phyloP scores from a whole-genome alignment of 2,329 filamentous ascomycete genomes.

The Lecanicillium sp. region DNA sequence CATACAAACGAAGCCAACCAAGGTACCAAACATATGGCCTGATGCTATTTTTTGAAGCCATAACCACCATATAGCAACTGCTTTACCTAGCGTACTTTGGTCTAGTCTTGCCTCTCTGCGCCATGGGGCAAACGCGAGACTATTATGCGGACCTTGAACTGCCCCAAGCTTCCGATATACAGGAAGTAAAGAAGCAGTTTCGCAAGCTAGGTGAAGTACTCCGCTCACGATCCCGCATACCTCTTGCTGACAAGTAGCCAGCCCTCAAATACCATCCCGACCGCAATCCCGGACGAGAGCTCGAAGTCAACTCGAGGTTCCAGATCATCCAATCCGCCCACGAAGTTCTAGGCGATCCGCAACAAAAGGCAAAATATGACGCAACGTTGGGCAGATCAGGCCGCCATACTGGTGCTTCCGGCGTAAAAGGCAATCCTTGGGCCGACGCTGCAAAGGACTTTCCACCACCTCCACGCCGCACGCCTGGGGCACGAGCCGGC shows the following conservation, averaged over 20 bases:
- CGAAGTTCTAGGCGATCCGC: constrained; percentile 55
- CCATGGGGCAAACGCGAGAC: constrained; percentile 47
- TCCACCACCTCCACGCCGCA: constrained; percentile 39
- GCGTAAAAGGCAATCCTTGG: constrained; percentile 51
- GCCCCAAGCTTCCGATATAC: constrained; percentile 54
- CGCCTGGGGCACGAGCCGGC: constrained; percentile 18
- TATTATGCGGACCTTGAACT: constrained; percentile 83
- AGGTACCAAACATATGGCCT: not conserved
- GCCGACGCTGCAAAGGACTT: constrained; percentile 39
- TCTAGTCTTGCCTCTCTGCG: not conserved
- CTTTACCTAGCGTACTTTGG: not conserved
- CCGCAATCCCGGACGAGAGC: constrained; percentile 75
- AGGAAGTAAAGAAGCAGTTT: constrained; percentile 81
- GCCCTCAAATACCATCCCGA: constrained; percentile 84
- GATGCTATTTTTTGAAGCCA: not conserved
- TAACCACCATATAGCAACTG: too few relatives aligned
- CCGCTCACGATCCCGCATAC: not conserved
- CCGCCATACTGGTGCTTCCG: constrained; percentile 40
- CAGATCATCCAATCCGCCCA: constrained; percentile 81
- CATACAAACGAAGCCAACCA: too few relatives aligned
- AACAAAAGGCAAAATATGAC: constrained; percentile 45
- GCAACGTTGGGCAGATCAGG: constrained; percentile 28
- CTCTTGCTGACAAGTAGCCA: constrained; percentile 27
- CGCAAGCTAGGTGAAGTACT: constrained; percentile 60
- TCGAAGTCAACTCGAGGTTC: constrained; percentile 73